A percentile compares a stretch with the other conserved stretches of the same genome.
Conservation (phyloP, 2,329 filamentous ascomycete genomes). For the Apiospora saccharicola region DNA sequence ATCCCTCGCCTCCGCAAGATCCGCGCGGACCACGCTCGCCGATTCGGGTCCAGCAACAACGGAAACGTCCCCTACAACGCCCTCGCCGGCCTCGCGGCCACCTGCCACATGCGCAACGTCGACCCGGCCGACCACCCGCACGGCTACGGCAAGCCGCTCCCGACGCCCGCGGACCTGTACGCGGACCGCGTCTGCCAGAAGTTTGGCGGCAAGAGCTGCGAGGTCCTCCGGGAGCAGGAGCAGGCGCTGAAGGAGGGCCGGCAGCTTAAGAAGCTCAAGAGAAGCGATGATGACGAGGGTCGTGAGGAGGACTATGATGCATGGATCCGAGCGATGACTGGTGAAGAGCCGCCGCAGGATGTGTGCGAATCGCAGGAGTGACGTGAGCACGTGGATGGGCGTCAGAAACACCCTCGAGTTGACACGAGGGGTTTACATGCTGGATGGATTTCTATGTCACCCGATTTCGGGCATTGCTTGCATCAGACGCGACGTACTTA, state of each 20-base stretch:
- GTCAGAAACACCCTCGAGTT: neutral
- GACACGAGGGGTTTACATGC: neutral
- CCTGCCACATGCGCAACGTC: conserved; percentile 5
- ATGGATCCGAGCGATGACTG: neutral
- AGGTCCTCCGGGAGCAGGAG: neutral
- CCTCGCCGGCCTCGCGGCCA: conserved; percentile 9
- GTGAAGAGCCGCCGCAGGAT: neutral
- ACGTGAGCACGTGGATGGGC: neutral
- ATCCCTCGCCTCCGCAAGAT: neutral
- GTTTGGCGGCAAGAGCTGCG: neutral
- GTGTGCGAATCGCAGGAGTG: neutral
- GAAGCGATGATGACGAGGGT: neutral
- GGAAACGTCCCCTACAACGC: neutral
- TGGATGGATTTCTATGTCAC: neutral
- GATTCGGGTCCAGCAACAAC: neutral
- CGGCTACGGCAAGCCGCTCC: neutral
- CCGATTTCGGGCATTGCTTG: neutral
- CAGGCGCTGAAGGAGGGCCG: neutral
- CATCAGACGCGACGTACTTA: neutral
- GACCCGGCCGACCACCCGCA: conserved; percentile 13
- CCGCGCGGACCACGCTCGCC: neutral
- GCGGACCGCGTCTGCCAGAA: neutral
- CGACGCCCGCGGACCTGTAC: neutral
- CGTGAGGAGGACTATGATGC: neutral
- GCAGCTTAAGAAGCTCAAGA: conserved; percentile 1